These are phyloP conservation scores for Schizonepeta tenuifolia DNA, from an alignment of 257 asterid genomes.

Conservation along the genomic window DNA sequence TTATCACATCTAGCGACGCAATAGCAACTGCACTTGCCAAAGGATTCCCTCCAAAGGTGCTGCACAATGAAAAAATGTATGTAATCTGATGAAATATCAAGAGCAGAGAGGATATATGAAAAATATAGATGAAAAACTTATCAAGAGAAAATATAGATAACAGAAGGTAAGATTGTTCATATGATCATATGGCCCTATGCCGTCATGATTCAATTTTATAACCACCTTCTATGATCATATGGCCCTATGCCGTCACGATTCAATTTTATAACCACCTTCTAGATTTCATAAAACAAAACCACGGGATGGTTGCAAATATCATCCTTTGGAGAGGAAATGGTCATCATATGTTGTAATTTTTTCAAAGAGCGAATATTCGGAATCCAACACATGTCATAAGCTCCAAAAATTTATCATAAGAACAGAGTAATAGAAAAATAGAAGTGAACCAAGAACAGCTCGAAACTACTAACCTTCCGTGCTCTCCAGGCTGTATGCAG, in stretches of 20 bases:
- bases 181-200: background rate
- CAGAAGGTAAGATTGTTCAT: background rate
- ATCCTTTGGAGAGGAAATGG: background rate
- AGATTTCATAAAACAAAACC: constrained; percentile 1
- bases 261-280: background rate
- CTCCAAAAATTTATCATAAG: background rate
- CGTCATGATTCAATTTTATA: background rate
- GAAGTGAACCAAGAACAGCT: background rate
- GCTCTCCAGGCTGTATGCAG: constrained; percentile 97
- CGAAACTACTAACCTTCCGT: constrained; percentile 77
- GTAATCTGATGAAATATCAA: background rate
- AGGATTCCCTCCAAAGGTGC: constrained; percentile 98
- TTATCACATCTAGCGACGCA: constrained; percentile 81
- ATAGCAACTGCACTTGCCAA: constrained; percentile 96
- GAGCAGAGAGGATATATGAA: background rate
- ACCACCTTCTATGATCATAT: background rate
- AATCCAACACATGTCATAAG: background rate
- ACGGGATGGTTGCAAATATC: background rate
- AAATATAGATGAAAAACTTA: background rate
- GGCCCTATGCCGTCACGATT: background rate
- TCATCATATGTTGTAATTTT: background rate
- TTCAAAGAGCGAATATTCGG: constrained; percentile 7
- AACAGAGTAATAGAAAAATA: constrained; percentile 5
- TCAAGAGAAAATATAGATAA: background rate
- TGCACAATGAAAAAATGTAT: constrained; percentile 32